Base-by-base conservation (phyloP, 371 early-diverging fungal species). In the Enteropsectra breve region DNA sequence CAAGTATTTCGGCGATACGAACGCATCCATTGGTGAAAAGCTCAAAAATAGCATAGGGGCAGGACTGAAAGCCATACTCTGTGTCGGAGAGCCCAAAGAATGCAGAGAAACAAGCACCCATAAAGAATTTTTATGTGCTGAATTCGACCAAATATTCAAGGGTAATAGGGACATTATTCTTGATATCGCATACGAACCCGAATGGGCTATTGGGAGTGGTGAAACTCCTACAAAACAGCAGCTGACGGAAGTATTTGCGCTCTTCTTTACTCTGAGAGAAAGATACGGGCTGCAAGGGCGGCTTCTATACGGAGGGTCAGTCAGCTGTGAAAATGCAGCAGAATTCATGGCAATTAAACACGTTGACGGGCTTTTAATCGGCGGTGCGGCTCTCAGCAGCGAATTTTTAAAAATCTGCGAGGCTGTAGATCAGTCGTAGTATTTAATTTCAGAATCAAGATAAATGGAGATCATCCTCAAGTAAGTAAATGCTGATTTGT, bases 121-220 rank as follows among this genome's bases (percentile, higher is more conserved):
- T 69, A 82, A 85, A 75, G 84, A 87, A 8, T 89, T 94, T 40
- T 85, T 92, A 60, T 84, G 86, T 80, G 82, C 86, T 50, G 94
- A 95, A 83, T 82, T 96, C 66, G 84, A 83, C 76, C 88, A 87
- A 59, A 85, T 88, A 29, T 46, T 59, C 29, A 28, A 63, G 46
- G 47, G 28, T 87, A 90, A 83, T 8, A 57, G 8, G n/a, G 78
- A 83, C 63, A 26, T 33, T 15, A 26, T 13, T 0, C 85, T 97
- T 63, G 93, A 93, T 36, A 82, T 98, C 80, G 99, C 99, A 70
- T 98, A 98, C 79, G 99, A 98, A 83, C 99, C 99, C 59, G 92
- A 95, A 56, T 98, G 97, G 97, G 96, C 99, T 83, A 87, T 87
- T 78, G 99, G 99, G 69, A 94, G 97, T 36, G 95, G 94, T 75